phyloP scores from a whole-genome alignment of 148 eudicot species.

The Cornus florida region DNA sequence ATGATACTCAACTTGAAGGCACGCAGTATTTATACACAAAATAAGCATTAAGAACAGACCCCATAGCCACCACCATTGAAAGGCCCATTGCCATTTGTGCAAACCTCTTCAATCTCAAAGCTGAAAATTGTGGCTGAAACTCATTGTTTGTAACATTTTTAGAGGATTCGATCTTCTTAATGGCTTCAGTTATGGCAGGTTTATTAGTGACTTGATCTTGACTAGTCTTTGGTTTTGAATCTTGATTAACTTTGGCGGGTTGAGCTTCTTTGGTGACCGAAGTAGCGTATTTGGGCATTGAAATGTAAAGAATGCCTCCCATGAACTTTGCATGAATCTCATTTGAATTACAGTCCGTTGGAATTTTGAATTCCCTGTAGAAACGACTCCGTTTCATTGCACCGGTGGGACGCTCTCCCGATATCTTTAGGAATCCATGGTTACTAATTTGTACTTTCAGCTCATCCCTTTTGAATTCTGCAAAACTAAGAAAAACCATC shows the following conservation, averaged over 20 bases:
- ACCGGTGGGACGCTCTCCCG: conserved; percentile 50
- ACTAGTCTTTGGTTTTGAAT: neutral
- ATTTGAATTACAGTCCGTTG: conserved; percentile 36
- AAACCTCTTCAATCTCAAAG: conserved; percentile 20
- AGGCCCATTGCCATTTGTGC: conserved; percentile 19
- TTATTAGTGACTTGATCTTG: conserved; percentile 7
- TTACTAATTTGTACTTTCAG: conserved; percentile 52
- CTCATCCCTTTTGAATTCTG: conserved; percentile 71
- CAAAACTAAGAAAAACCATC: neutral
- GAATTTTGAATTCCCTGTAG: conserved; percentile 43
- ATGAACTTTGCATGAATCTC: conserved; percentile 57
- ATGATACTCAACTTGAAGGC: too few relatives aligned
- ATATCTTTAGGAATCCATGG: conserved; percentile 47
- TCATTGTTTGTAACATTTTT: conserved; percentile 15
- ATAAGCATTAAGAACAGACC: conserved; percentile 40
- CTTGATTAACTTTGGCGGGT: neutral
- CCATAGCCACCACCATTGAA: conserved; percentile 33
- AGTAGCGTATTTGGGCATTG: conserved; percentile 44
- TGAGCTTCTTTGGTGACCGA: conserved; percentile 11
- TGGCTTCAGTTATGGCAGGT: neutral
- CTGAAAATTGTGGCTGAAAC: neutral
- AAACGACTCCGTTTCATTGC: conserved; percentile 39
- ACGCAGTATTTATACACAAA: conserved; percentile 19
- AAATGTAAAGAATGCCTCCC: conserved; percentile 41
- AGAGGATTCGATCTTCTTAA: neutral